Evolutionary conservation across 2,329 filamentous ascomycete species (phyloP).

Genomic region (Botrytis byssoidea): DNA sequence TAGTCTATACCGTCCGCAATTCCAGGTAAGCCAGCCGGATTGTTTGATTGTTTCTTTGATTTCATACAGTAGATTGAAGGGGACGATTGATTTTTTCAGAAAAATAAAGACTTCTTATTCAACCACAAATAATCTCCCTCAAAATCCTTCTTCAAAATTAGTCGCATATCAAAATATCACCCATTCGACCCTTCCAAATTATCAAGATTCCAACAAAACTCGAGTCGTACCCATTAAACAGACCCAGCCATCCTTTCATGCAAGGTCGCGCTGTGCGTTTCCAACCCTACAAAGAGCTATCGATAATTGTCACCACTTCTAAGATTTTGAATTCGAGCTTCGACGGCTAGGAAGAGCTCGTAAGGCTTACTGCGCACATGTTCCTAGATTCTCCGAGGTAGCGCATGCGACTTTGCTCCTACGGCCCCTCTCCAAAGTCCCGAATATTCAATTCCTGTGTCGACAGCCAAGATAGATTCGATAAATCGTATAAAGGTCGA

Average conservation of each 20-base stretch:
- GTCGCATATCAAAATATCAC: slow-evolving; percentile 10
- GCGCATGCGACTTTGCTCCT: slow-evolving; percentile 36
- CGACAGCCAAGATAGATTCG: slow-evolving; percentile 41
- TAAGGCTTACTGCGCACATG: slow-evolving; percentile 34
- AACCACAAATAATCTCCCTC: slow-evolving; percentile 1
- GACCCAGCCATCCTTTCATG: slow-evolving; percentile 31
- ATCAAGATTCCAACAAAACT: slow-evolving; percentile 13
- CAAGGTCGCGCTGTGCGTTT: slow-evolving; percentile 36
- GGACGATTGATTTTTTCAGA: background rate
- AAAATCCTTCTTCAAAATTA: background rate
- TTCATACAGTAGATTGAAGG: slow-evolving; percentile 3
- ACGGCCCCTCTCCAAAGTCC: slow-evolving; percentile 24
- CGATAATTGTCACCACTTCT: slow-evolving; percentile 19
- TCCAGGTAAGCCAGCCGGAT: slow-evolving; percentile 10
- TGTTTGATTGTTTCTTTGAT: slow-evolving; percentile 22
- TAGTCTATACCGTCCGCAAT: background rate
- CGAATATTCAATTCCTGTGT: slow-evolving; percentile 20
- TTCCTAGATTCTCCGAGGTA: slow-evolving; percentile 30
- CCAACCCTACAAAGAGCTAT: slow-evolving; percentile 27
- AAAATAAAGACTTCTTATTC: background rate
- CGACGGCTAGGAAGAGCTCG: slow-evolving; percentile 7
- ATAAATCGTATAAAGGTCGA: slow-evolving; percentile 31
- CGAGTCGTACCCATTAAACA: slow-evolving; percentile 21
- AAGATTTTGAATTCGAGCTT: slow-evolving; percentile 5
- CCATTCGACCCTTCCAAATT: background rate